Evolutionary conservation across 1,284 basidiomycete species (phyloP), one percentile per base, ranked within the genome.

Genomic region (Cerrena zonata): DNA sequence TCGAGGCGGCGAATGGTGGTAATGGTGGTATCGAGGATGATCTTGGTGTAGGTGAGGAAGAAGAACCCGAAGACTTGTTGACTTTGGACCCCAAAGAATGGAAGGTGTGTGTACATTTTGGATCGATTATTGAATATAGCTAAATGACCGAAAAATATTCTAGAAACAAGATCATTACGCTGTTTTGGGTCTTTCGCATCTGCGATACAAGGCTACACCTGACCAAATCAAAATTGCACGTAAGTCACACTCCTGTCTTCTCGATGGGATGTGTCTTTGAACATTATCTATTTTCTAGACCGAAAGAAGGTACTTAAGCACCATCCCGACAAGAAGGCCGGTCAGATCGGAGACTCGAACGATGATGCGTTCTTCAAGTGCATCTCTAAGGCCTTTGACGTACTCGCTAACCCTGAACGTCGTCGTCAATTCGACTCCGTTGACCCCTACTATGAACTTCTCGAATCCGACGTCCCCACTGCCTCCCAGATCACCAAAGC

Each of bases 291-390:
- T n/a, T 23, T 24, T 26, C 13, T 60, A 93, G 90, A 96, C 76
- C 91, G 94, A 63, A 94, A 95, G 77, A 99, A 99, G 76, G 95
- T 99, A 30, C 84, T 99, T 51, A 95, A 95, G 69, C 95, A 99
- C 72, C 95, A 99, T 72, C 95, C 95, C 1, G 95, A 99, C 76
- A 99, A 99, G 76, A 99, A 99, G 70, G 94, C 92, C 12, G 82
- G 82, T 42, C 67, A 74, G 18, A 75, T 79, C 1, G 84, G 84
- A 57, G 79, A 83, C 52, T 79, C 82, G 50, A 97, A 97, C 74
- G 94, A 98, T 71, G 95, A 99, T 66, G 86, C 86, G 3, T 99
- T 99, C 80, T 99, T 99, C 90, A 99, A 99, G 74, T 99, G 95
- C 68, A 97, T 99, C 61, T 87, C 91, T 72, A 99, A 99, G 71